These are phyloP conservation scores for Ustilago cynodontis DNA, from an alignment of 1,284 basidiomycete species.

Conservation along the genomic window DNA sequence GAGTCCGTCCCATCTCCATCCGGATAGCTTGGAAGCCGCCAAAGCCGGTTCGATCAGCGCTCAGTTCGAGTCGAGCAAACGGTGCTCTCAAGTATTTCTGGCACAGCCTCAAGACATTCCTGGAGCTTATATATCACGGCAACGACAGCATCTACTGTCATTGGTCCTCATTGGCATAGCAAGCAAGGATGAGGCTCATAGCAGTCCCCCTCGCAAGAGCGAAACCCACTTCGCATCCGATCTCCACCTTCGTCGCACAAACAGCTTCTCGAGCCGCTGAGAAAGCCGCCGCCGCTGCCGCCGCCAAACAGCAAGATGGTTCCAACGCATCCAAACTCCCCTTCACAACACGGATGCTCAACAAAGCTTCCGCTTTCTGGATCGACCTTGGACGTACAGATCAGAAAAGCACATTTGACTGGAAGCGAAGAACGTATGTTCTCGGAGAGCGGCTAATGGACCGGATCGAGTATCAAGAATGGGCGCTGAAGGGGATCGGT, in stretches of 20 bases:
- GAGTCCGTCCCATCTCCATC: background rate
- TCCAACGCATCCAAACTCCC: conserved; percentile 28
- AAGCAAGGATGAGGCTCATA: conserved; percentile 56
- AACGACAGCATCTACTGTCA: background rate
- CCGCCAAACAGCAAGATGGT: conserved; percentile 27
- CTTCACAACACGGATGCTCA: conserved; percentile 49
- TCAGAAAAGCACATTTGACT: conserved; percentile 56
- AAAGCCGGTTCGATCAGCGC: background rate
- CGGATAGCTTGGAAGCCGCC: background rate
- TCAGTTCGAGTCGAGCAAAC: background rate
- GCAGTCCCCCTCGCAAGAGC: conserved; percentile 60
- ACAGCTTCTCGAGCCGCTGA: conserved; percentile 45
- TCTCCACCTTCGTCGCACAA: conserved; percentile 63
- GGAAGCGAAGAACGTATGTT: conserved; percentile 62
- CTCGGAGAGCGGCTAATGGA: conserved; percentile 68
- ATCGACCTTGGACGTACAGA: conserved; percentile 61
- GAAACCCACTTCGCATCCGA: conserved; percentile 49
- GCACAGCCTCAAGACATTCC: conserved; percentile 1
- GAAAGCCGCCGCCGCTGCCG: conserved; percentile 33
- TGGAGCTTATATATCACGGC: background rate
- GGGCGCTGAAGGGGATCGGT: conserved; percentile 68
- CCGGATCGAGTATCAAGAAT: conserved; percentile 68
- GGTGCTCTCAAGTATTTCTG: background rate
- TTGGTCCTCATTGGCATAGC: background rate
- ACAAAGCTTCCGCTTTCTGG: conserved; percentile 64